phyloP scores from a whole-genome alignment of 106 monocot genomes.

The Gastrodia elata region DNA sequence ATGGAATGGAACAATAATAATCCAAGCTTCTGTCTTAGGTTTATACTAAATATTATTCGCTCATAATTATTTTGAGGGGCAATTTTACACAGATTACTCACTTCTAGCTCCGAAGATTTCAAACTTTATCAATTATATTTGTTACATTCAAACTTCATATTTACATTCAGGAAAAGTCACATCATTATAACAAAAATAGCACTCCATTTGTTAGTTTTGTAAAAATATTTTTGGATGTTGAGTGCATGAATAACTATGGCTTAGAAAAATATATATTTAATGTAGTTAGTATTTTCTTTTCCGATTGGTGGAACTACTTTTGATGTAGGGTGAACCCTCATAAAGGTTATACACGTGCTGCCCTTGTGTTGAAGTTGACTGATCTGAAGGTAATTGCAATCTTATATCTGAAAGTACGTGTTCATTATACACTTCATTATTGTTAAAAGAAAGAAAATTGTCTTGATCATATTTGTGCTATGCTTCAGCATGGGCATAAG shows the following conservation, averaged over 20 bases:
- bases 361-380: slow-evolving; percentile 42
- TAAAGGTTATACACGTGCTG: slow-evolving; percentile 60
- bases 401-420: background rate
- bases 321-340: slow-evolving; percentile 60
- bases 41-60: background rate
- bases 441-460: background rate
- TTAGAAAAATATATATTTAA: too few relatives aligned
- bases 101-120: too few relatives aligned
- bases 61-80: background rate
- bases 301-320: slow-evolving; percentile 8
- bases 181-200: too few relatives aligned
- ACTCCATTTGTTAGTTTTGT: too few relatives aligned
- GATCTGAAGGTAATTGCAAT: slow-evolving; percentile 45
- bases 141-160: too few relatives aligned
- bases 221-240: too few relatives aligned
- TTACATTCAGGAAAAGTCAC: too few relatives aligned
- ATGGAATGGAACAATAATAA: slow-evolving; percentile 93
- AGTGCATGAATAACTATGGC: too few relatives aligned
- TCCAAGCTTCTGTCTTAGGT: slow-evolving; percentile 87
- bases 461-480: background rate
- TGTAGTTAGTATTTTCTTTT: background rate
- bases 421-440: too few relatives aligned
- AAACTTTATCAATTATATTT: too few relatives aligned
- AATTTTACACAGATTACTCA: too few relatives aligned
- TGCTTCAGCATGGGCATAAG: background rate